Evolutionary conservation across 2,329 filamentous ascomycete genomes (phyloP).

Genomic region (Xylariales sp.): DNA sequence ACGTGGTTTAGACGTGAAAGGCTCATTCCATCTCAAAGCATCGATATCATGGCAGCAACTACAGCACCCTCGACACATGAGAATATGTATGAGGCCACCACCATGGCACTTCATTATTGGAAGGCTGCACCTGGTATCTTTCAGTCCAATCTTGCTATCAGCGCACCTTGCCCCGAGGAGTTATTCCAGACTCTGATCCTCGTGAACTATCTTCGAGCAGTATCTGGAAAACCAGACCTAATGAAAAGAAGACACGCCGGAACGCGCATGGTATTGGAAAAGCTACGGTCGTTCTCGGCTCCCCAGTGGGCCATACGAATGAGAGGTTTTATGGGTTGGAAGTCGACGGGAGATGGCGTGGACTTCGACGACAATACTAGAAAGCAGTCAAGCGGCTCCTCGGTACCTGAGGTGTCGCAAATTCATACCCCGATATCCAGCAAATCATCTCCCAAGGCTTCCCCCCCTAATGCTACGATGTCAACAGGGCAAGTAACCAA

Average conservation of each 20-base stretch:
- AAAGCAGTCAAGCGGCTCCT: not conserved
- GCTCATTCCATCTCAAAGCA: no score
- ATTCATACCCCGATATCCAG: not conserved
- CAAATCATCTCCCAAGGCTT: not conserved
- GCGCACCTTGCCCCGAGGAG: slow-evolving; percentile 13
- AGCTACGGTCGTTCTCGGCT: slow-evolving; percentile 10
- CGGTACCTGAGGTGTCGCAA: not conserved
- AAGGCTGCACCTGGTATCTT: slow-evolving; percentile 12
- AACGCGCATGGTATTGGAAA: slow-evolving; percentile 12
- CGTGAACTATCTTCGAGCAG: slow-evolving; percentile 14
- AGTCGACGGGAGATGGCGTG: slow-evolving; percentile 11
- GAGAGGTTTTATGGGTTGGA: slow-evolving; percentile 13
- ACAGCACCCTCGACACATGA: slow-evolving; percentile 12
- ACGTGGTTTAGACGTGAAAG: no score
- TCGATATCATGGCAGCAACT: slow-evolving; percentile 14
- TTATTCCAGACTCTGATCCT: slow-evolving; percentile 13
- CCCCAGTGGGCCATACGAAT: slow-evolving; percentile 13
- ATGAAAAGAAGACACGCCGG: slow-evolving; percentile 9
- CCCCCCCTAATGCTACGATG: not conserved
- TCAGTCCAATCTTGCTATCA: slow-evolving; percentile 13
- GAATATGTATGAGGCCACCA: slow-evolving; percentile 11
- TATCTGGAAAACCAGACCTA: slow-evolving; percentile 7
- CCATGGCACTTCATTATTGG: slow-evolving; percentile 14
- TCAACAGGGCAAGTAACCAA: not conserved
- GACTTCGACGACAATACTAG: slow-evolving; percentile 9